Evolutionary conservation across 1,284 basidiomycete genomes (phyloP).

Genomic region (Cryptococcus sp.): DNA sequence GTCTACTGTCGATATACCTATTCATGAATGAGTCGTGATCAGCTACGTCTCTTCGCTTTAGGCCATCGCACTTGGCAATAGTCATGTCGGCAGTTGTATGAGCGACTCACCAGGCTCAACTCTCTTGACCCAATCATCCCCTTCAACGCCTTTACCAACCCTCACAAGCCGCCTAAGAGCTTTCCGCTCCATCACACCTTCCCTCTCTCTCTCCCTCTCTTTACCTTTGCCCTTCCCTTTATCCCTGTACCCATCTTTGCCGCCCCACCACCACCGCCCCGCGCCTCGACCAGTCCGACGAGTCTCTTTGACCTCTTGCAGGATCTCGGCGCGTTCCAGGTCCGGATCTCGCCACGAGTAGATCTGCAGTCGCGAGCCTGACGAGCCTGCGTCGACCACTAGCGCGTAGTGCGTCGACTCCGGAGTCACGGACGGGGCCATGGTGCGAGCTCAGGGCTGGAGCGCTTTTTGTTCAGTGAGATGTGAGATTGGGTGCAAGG

Average conservation of each 20-base stretch:
- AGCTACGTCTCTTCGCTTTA: too few relatives aligned
- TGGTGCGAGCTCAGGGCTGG: slow-evolving; percentile 12
- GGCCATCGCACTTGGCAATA: too few relatives aligned
- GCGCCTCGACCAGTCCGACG: slow-evolving; percentile 1
- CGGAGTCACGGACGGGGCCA: slow-evolving; percentile 47
- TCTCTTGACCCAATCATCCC: slow-evolving; percentile 85
- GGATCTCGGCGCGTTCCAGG: slow-evolving; percentile 55
- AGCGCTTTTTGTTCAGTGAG: too few relatives aligned
- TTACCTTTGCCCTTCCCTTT: slow-evolving; percentile 45
- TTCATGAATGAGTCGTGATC: neutral
- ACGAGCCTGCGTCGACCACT: slow-evolving; percentile 97
- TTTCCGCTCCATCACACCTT: slow-evolving; percentile 41
- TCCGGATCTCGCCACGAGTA: slow-evolving; percentile 93
- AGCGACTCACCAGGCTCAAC: slow-evolving; percentile 80
- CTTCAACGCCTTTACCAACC: slow-evolving; percentile 87
- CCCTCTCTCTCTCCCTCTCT: slow-evolving; percentile 43
- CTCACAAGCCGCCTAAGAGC: slow-evolving; percentile 64
- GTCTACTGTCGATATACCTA: slow-evolving; percentile 83
- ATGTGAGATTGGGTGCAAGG: too few relatives aligned
- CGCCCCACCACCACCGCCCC: slow-evolving; percentile 43
- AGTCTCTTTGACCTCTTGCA: slow-evolving; percentile 41
- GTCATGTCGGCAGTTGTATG: neutral
- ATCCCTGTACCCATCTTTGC: slow-evolving; percentile 22
- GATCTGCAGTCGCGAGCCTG: slow-evolving; percentile 92
- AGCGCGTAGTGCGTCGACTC: slow-evolving; percentile 84